phyloP scores from a whole-genome alignment of 345 rosid genomes.

The Pelargonium nanum region DNA sequence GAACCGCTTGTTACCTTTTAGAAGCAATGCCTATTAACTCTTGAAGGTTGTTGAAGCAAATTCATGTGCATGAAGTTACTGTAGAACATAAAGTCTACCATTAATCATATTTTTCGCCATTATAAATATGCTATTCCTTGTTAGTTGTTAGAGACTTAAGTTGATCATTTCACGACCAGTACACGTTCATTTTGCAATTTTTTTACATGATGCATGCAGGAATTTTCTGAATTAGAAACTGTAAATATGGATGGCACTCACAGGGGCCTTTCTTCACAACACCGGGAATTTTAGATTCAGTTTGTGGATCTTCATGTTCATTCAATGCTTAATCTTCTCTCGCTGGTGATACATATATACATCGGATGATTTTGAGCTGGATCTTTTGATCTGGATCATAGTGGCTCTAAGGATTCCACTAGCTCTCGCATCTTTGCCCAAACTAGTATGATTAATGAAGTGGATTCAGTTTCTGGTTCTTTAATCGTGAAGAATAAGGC shows the following conservation, averaged over 20 bases:
- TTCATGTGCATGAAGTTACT: no score
- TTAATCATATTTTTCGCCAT: no score
- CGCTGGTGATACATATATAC: background rate
- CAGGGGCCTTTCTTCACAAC: background rate
- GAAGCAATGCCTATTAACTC: no score
- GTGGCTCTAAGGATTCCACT: background rate
- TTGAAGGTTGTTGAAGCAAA: no score
- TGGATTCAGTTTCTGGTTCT: conserved; percentile 5
- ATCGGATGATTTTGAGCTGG: conserved; percentile 2
- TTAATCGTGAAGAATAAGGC: conserved; percentile 2
- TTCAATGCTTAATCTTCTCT: background rate
- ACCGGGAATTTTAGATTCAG: background rate
- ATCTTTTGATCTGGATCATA: background rate
- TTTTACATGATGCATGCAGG: background rate
- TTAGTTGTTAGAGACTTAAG: no score
- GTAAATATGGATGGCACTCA: background rate
- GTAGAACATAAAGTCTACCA: no score
- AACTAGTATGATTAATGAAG: background rate
- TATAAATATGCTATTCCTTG: no score
- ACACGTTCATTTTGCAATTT: no score
- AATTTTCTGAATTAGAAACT: background rate
- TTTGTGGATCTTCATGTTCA: conserved; percentile 5
- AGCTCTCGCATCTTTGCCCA: background rate
- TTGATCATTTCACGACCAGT: no score
- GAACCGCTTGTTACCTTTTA: no score